phyloP scores from a whole-genome alignment of 2,329 filamentous ascomycete species.

The Xylaria sp. region DNA sequence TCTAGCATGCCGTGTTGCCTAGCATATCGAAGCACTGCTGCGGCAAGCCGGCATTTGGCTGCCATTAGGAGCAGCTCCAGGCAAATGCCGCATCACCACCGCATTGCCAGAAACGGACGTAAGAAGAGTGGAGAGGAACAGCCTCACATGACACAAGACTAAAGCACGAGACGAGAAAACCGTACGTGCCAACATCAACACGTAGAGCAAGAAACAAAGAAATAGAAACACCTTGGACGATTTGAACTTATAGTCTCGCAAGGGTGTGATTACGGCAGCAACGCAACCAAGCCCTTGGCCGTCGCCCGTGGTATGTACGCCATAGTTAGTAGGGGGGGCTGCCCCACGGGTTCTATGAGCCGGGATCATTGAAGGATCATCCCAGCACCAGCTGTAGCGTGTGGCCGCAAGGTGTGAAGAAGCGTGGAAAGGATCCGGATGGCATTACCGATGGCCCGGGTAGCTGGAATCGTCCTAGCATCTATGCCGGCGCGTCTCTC shows the following conservation, averaged over 20 bases:
- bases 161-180: conserved; percentile 35
- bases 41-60: conserved; percentile 50
- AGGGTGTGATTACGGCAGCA: conserved; percentile 30
- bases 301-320: conserved; percentile 24
- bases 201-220: not conserved
- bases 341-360: conserved; percentile 50
- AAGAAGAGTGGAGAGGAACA: conserved; percentile 35
- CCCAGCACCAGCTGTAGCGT: conserved; percentile 41
- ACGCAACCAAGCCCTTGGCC: conserved; percentile 35
- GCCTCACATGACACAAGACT: conserved; percentile 40
- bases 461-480: conserved; percentile 39
- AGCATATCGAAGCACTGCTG: conserved; percentile 51
- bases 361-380: conserved; percentile 45
- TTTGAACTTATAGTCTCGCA: conserved; percentile 40
- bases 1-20: conserved; percentile 49
- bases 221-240: conserved; percentile 34
- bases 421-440: conserved; percentile 37
- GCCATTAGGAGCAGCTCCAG: conserved; percentile 42
- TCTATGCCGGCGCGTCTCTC: conserved; percentile 25
- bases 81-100: conserved; percentile 46
- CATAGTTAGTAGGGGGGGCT: conserved; percentile 33
- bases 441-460: conserved; percentile 41
- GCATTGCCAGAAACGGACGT: conserved; percentile 49
- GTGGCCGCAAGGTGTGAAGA: conserved; percentile 35
- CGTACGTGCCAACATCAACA: conserved; percentile 28